These are phyloP conservation scores for Ustilago crameri DNA, from an alignment of 1,284 basidiomycete genomes.

Conservation along the genomic window DNA sequence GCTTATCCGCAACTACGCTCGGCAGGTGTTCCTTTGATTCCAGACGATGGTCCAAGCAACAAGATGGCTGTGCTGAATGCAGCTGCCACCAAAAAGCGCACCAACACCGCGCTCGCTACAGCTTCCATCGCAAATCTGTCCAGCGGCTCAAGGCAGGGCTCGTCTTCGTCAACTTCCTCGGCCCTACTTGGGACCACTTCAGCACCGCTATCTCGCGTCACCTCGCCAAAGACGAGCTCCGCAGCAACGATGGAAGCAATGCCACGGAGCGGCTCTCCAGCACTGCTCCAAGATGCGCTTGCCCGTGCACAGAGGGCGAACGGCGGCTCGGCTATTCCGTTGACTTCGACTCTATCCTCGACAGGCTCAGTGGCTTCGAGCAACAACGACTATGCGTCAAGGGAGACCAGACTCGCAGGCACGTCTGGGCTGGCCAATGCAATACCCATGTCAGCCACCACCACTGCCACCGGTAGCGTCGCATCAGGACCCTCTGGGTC, in stretches of 20 bases:
- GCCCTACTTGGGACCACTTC: conserved; percentile 20
- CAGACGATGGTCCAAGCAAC: conserved; percentile 20
- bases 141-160: conserved; percentile 15
- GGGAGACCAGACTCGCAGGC: neutral
- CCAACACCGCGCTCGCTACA: conserved; percentile 13
- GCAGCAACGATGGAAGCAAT: conserved; percentile 26
- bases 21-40: conserved; percentile 43
- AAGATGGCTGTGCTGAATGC: conserved; percentile 13
- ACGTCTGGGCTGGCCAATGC: neutral
- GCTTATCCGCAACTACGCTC: conserved; percentile 52
- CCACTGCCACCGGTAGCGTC: conserved; percentile 15
- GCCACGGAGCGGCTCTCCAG: conserved; percentile 17
- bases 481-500: conserved; percentile 1
- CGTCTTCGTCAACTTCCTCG: conserved; percentile 16
- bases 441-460: conserved; percentile 18
- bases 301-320: conserved; percentile 5
- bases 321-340: neutral
- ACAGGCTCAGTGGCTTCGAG: conserved; percentile 28
- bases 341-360: conserved; percentile 28
- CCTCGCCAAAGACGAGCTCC: conserved; percentile 21
- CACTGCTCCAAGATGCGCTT: conserved; percentile 28
- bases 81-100: conserved; percentile 19
- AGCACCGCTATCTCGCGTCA: conserved; percentile 22
- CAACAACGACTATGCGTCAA: neutral
- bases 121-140: conserved; percentile 14